Conservation (phyloP, 1,284 basidiomycete genomes). For the Flammula alnicola region DNA sequence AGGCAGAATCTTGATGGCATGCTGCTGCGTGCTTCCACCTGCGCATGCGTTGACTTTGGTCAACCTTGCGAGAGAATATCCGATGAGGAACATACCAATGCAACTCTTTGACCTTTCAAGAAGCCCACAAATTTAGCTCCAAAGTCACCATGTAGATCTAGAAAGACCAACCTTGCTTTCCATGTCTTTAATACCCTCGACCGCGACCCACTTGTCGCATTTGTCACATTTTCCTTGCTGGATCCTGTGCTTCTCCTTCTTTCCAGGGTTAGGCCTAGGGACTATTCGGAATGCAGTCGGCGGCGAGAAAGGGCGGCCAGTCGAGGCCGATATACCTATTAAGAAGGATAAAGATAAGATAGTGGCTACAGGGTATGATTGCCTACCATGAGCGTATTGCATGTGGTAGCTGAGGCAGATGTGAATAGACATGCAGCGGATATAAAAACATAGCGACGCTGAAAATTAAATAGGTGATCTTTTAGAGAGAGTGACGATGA, state of each 20-base stretch:
- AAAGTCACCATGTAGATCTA: neutral
- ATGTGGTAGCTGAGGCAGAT: constrained; percentile 66
- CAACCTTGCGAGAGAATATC: neutral
- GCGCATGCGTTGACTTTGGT: neutral
- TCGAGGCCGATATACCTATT: constrained; percentile 63
- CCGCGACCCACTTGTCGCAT: constrained; percentile 69
- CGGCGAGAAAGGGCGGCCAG: constrained; percentile 75
- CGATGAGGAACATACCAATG: constrained; percentile 56
- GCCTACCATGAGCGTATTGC: constrained; percentile 76
- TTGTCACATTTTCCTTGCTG: constrained; percentile 78
- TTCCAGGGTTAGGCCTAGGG: constrained; percentile 48
- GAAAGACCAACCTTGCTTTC: constrained; percentile 55
- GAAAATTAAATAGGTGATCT: neutral
- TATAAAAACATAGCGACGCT: constrained; percentile 8
- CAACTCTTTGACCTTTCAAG: constrained; percentile 67
- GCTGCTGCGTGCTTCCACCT: constrained; percentile 84
- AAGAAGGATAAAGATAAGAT: neutral
- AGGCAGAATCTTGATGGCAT: constrained; percentile 64
- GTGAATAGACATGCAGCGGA: constrained; percentile 10
- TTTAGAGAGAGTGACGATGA: neutral
- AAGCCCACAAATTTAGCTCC: neutral
- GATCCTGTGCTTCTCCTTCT: constrained; percentile 61
- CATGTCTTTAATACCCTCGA: constrained; percentile 74
- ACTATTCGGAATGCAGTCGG: constrained; percentile 64
- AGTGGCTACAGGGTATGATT: neutral